Evolutionary conservation across 192 early-diverging fungal species (phyloP).

Genomic region (Linnemannia hyalina): DNA sequence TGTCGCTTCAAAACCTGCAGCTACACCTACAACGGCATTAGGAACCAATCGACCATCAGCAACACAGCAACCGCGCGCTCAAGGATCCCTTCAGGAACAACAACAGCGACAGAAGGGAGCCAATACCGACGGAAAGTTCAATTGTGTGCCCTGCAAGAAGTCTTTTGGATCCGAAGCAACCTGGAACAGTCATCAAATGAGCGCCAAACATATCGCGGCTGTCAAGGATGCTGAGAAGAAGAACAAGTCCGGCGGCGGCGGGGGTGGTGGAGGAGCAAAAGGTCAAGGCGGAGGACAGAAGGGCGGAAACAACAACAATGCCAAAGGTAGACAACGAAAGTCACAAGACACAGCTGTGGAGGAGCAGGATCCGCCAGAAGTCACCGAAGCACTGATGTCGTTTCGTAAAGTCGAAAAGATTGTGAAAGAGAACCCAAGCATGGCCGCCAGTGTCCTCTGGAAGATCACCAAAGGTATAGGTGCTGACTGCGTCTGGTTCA

Average conservation of each 20-base stretch:
- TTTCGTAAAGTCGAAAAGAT: conserved; percentile 43
- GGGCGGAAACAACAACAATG: background rate
- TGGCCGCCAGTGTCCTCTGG: conserved; percentile 53
- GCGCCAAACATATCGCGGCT: conserved; percentile 63
- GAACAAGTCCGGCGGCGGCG: conserved; percentile 9
- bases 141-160: conserved; percentile 63
- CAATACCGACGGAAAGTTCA: conserved; percentile 28
- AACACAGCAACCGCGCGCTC: conserved; percentile 9
- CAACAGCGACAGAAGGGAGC: background rate
- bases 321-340: conserved; percentile 13
- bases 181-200: conserved; percentile 61
- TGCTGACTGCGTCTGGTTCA: too few species aligned
- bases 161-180: conserved; percentile 64
- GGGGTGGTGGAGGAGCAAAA: conserved; percentile 15
- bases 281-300: conserved; percentile 12
- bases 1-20: background rate
- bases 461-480: conserved; percentile 57
- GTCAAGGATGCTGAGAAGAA: conserved; percentile 54
- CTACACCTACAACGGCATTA: background rate
- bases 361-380: conserved; percentile 36
- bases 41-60: background rate
- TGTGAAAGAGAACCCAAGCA: conserved; percentile 43
- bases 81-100: background rate
- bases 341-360: background rate
- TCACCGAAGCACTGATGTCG: conserved; percentile 32